These are phyloP conservation scores for Cladosporium sp. DNA, from an alignment of 2,329 filamentous ascomycete genomes.

Conservation along the genomic window DNA sequence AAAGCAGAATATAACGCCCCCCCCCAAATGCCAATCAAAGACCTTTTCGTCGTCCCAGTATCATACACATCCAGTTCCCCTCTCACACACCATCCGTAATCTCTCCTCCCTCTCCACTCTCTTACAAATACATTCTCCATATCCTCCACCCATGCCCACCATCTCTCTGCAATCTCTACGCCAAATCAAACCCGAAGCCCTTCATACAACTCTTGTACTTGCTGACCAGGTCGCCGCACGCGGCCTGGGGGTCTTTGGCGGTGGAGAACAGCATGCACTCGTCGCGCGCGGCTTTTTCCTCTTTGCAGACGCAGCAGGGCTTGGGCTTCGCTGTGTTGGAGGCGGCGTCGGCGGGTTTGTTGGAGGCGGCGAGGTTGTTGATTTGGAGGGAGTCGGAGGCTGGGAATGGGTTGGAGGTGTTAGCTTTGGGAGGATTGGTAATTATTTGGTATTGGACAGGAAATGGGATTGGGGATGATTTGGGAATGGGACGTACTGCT, in stretches of 20 bases:
- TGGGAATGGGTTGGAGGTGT: neutral
- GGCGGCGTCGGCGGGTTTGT: conserved; percentile 39
- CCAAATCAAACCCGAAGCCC: conserved; percentile 79
- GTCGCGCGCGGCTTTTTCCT: conserved; percentile 88
- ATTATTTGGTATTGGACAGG: neutral
- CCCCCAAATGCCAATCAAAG: neutral
- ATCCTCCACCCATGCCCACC: neutral
- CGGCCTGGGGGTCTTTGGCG: conserved; percentile 75
- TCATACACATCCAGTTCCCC: neutral
- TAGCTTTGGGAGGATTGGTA: neutral
- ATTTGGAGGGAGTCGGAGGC: conserved; percentile 21
- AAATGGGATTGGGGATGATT: neutral
- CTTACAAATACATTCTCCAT: neutral
- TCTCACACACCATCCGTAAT: neutral
- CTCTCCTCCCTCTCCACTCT: neutral
- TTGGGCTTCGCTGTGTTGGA: conserved; percentile 43
- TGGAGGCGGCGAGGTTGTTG: conserved; percentile 50
- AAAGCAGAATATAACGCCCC: neutral
- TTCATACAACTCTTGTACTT: conserved; percentile 92
- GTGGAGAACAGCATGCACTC: conserved; percentile 99
- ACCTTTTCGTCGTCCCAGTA: neutral
- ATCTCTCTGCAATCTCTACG: conserved; percentile 18
- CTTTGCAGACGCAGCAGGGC: conserved; percentile 98
- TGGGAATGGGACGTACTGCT: neutral
- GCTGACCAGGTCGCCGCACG: conserved; percentile 80